phyloP scores from a whole-genome alignment of 2,329 filamentous ascomycete species.

The Ophiocordyceps australis region DNA sequence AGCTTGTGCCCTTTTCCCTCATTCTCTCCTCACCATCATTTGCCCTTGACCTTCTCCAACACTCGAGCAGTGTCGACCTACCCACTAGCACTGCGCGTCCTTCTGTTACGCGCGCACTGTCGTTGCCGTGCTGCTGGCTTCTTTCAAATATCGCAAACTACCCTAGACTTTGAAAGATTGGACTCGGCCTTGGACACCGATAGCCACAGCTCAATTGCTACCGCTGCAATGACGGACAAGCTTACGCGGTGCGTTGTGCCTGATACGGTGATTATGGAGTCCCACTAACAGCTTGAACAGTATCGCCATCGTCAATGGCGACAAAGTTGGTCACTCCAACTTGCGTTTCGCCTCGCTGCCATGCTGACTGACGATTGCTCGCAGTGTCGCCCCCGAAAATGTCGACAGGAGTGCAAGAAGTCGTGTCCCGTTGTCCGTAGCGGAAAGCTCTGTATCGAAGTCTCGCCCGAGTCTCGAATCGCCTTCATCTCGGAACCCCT shows the following conservation, averaged over 20 bases:
- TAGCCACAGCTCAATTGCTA: background rate
- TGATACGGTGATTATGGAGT: background rate
- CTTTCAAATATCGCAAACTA: no score
- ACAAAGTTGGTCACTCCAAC: slow-evolving; percentile 59
- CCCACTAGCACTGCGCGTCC: background rate
- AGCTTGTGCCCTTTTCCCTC: slow-evolving; percentile 3
- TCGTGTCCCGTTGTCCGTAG: slow-evolving; percentile 94
- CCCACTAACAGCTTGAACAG: slow-evolving; percentile 22
- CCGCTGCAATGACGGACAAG: slow-evolving; percentile 66
- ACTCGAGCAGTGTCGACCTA: background rate
- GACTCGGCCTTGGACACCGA: background rate
- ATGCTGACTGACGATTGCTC: slow-evolving; percentile 9
- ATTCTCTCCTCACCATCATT: slow-evolving; percentile 1
- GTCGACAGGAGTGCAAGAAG: slow-evolving; percentile 97
- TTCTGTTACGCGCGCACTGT: no score
- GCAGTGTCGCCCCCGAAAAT: slow-evolving; percentile 44
- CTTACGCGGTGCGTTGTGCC: slow-evolving; percentile 60
- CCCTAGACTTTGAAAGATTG: no score
- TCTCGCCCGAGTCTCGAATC: slow-evolving; percentile 71
- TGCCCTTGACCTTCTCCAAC: slow-evolving; percentile 2
- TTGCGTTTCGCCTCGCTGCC: no score
- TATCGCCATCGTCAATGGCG: slow-evolving; percentile 96
- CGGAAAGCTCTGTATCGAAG: slow-evolving; percentile 95
- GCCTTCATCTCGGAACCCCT: slow-evolving; percentile 95
- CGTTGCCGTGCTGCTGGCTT: no score